Conservation (phyloP, 2,329 filamentous ascomycete species). For the Lasiodiplodia sp. region DNA sequence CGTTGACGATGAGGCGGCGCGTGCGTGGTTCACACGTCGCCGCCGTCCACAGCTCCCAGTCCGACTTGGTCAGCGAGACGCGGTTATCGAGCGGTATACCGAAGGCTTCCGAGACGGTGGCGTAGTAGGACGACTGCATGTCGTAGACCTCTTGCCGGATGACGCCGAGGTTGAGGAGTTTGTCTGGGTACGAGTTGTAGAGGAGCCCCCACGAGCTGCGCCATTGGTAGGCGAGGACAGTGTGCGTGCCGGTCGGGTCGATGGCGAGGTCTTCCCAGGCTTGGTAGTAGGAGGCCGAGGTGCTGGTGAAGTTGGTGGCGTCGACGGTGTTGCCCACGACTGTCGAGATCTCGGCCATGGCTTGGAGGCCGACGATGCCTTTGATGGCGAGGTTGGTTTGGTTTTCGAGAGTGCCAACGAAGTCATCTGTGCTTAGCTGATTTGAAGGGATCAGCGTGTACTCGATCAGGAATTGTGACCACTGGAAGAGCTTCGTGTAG, state of each 20-base stretch:
- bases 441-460: constrained; percentile 33
- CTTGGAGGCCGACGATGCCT: constrained; percentile 36
- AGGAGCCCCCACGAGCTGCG: constrained; percentile 36
- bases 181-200: constrained; percentile 42
- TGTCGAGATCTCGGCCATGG: constrained; percentile 34
- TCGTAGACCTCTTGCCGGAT: constrained; percentile 38
- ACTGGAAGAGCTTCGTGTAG: constrained; percentile 34
- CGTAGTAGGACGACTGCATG: constrained; percentile 41
- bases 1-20: constrained; percentile 35
- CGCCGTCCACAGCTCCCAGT: constrained; percentile 40
- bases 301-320: constrained; percentile 34
- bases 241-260: constrained; percentile 34
- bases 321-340: constrained; percentile 29
- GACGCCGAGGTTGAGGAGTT: constrained; percentile 37
- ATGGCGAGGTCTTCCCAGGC: constrained; percentile 35
- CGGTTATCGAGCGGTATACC: constrained; percentile 42
- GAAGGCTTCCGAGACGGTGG: constrained; percentile 37
- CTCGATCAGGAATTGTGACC: constrained; percentile 34
- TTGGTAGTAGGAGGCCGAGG: constrained; percentile 32
- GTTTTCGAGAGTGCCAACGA: constrained; percentile 34
- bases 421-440: constrained; percentile 35
- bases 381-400: constrained; percentile 39
- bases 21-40: constrained; percentile 33
- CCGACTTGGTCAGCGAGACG: constrained; percentile 40
- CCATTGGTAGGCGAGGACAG: constrained; percentile 35